Evolutionary conservation across 73 alveolate genomes (phyloP).

Genomic region (Durusdinium trenchii): DNA sequence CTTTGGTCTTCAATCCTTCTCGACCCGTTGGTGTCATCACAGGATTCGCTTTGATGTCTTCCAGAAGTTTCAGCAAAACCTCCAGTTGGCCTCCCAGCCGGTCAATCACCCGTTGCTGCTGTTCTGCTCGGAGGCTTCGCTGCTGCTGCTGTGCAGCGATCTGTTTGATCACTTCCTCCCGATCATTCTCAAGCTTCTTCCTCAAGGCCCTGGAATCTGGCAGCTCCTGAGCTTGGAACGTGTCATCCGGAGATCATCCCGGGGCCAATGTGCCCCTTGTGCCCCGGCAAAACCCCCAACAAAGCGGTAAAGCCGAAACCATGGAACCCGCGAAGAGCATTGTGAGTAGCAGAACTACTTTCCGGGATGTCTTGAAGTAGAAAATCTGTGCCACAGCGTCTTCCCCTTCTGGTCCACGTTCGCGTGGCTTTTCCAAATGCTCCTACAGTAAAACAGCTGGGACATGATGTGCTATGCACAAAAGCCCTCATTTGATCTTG

Average conservation of each 20-base stretch:
- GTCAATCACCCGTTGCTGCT: constrained; percentile 12
- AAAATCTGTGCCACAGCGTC: neutral
- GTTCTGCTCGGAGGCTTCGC: constrained; percentile 24
- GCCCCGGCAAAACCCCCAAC: too few species aligned
- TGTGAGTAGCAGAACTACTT: too few species aligned
- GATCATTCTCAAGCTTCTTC: constrained; percentile 5
- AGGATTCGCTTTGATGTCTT: neutral
- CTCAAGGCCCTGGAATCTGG: constrained; percentile 26
- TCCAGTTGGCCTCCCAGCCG: constrained; percentile 25
- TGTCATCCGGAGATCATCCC: neutral
- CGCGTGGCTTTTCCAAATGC: constrained; percentile 45
- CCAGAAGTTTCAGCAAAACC: neutral
- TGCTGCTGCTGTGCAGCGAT: constrained; percentile 5
- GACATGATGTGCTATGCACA: neutral
- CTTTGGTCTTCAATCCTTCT: neutral
- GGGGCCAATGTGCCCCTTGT: too few species aligned
- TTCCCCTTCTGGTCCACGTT: constrained; percentile 45
- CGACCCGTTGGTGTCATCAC: neutral
- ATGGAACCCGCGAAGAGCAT: too few species aligned
- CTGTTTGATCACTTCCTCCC: neutral
- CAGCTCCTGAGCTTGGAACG: neutral
- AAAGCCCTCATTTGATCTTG: neutral
- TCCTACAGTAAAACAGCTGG: neutral
- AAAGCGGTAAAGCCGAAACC: too few species aligned
- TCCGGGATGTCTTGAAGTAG: neutral